Evolutionary conservation across 2,329 filamentous ascomycete genomes (phyloP), one percentile per base, ranked within the genome.

Genomic region (Beauveria medogensis): DNA sequence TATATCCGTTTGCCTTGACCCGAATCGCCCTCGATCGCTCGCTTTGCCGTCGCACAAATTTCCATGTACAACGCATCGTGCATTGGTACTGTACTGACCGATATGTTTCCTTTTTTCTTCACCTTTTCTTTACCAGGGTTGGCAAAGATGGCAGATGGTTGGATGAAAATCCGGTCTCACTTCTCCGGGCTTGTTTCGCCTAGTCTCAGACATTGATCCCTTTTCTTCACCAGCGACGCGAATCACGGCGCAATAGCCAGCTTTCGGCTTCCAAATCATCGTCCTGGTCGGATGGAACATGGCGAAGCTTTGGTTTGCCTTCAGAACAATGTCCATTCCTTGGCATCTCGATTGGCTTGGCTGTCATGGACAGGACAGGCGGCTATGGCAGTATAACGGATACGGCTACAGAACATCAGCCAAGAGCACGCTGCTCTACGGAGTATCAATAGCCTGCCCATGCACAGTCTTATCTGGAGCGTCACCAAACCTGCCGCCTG

Each of bases 181-280:
- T 18, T 47, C 24, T 47, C 20, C 50, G 20, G 40, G 26, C 37
- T 24, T 40, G n/a, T 40, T 59, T 48, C 40, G 56, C 43, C 16
- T 3, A 14, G 56, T 59, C 56, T 59, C 56, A 59, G 56, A 59
- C 56, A 52, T 47, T 24, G 40, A 24, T 30, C 26, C 24, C 40
- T 46, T 9, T 16, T 5, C 24, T 10, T 12, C 14, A 18, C 47
- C 16, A 22, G 28, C 30, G 22, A 20, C 26, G 37, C 26, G 47
- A 26, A 59, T 59, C 18, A 34, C 37, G 22, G 30, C 22, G 14
- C 16, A 20, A n/a, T 20, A 24, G 18, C 46, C 34, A 51, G 30
- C 44, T 30, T 30, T 41, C 55, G 55, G 46, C 26, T 53, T 43
- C 26, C 48, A 53, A 53, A 46, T 44, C 37, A 46, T 12, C 37